These are phyloP conservation scores for Eremochloa ophiuroides DNA, from an alignment of 176 grass and related monocot genomes.

Conservation along the genomic window DNA sequence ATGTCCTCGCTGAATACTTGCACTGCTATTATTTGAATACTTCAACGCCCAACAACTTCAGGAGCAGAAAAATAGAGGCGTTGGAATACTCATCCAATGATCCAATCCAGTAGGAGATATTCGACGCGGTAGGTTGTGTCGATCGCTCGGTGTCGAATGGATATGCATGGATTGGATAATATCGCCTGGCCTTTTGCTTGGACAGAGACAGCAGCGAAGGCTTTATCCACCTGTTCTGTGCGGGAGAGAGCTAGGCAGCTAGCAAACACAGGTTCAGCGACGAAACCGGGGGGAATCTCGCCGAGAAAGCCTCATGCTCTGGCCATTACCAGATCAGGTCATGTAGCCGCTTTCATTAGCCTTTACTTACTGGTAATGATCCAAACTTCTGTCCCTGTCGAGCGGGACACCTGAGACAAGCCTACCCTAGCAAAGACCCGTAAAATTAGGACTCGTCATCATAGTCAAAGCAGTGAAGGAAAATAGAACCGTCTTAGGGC, in stretches of 20 bases:
- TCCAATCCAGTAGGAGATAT: not conserved
- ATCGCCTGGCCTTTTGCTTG: not conserved
- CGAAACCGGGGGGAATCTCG: not conserved
- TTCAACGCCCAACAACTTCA: conserved; percentile 4
- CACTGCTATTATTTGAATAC: not conserved
- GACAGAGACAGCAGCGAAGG: not conserved
- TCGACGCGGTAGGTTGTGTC: not conserved
- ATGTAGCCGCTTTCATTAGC: too few relatives aligned
- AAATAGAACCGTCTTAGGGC: not conserved
- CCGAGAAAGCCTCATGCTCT: too few relatives aligned
- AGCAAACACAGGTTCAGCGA: not conserved
- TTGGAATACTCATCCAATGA: not conserved
- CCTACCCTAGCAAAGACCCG: not conserved
- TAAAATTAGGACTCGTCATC: not conserved
- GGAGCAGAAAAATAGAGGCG: not conserved
- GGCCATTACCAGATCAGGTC: too few relatives aligned
- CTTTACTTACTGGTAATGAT: too few relatives aligned
- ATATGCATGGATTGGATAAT: not conserved
- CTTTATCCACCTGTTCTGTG: not conserved
- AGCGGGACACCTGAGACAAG: not conserved
- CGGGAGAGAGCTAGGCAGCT: too few relatives aligned
- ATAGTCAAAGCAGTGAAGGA: not conserved
- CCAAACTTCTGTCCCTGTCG: too few relatives aligned
- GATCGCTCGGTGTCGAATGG: not conserved
- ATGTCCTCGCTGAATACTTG: not conserved